phyloP scores from a whole-genome alignment of 257 asterid genomes.

The Coffea eugenioides region DNA sequence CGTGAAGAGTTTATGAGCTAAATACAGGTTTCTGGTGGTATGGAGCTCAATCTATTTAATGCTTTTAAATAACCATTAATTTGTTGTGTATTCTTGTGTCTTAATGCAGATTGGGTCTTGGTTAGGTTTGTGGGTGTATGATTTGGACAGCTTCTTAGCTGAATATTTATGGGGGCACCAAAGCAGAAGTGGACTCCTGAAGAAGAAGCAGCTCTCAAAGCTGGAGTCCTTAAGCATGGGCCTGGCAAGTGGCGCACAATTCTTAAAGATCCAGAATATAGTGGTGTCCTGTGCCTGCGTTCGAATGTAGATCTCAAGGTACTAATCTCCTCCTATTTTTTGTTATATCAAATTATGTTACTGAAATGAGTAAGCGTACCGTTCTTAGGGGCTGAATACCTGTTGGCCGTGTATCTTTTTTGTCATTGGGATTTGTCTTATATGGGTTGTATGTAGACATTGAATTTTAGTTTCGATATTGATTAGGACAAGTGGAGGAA shows the following conservation, averaged over 20 bases:
- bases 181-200: conserved; percentile 98
- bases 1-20: not conserved
- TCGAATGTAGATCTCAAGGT: conserved; percentile 99
- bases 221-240: conserved; percentile 94
- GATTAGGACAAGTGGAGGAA: conserved; percentile 97
- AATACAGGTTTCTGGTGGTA: not conserved
- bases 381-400: conserved; percentile 1
- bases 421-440: not conserved
- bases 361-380: not conserved
- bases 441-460: not conserved
- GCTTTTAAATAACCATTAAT: not conserved
- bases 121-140: not conserved
- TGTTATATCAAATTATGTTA: not conserved
- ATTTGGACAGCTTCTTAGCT: conserved; percentile 5
- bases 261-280: conserved; percentile 88
- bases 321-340: conserved; percentile 6
- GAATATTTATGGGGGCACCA: conserved; percentile 76
- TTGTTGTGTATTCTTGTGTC: conserved; percentile 1
- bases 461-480: conserved; percentile 26
- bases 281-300: conserved; percentile 69
- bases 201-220: conserved; percentile 98
- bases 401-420: not conserved
- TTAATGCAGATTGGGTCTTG: conserved; percentile 3
- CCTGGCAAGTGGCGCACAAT: conserved; percentile 98
- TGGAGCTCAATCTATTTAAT: not conserved